A percentile compares a stretch with the other conserved stretches of the same genome.
Conservation (phyloP, 2,329 filamentous ascomycete species). For the Ilyonectria mors-panacis region DNA sequence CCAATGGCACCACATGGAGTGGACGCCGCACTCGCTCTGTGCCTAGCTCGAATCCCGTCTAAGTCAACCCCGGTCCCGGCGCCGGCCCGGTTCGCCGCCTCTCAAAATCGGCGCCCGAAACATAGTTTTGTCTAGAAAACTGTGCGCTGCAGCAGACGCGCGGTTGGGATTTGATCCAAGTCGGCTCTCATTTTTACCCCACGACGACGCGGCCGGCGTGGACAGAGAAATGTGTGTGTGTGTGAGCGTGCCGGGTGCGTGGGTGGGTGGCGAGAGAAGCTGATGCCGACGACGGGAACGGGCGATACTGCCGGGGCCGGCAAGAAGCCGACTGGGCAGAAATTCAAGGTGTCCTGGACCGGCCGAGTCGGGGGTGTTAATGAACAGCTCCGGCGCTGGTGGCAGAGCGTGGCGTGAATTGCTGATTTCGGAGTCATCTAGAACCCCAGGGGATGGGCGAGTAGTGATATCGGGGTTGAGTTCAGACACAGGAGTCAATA, state of each 20-base stretch:
- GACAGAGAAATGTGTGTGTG: background rate
- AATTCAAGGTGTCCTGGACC: conserved; percentile 1
- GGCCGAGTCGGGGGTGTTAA: conserved; percentile 10
- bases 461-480: background rate
- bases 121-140: background rate
- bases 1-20: conserved; percentile 3
- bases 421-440: background rate
- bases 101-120: background rate
- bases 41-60: background rate
- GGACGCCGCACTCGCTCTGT: conserved; percentile 1
- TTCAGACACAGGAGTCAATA: conserved; percentile 2
- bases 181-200: conserved; percentile 1
- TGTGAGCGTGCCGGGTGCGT: conserved; percentile 10
- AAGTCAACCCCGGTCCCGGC: conserved; percentile 26
- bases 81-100: conserved; percentile 18
- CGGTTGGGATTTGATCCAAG: background rate
- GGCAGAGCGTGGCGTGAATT: background rate
- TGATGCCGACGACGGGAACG: conserved; percentile 22
- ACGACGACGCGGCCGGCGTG: conserved; percentile 17
- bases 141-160: conserved; percentile 1
- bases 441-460: background rate
- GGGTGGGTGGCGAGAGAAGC: conserved; percentile 15
- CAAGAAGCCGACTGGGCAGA: conserved; percentile 35
- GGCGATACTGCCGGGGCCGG: conserved; percentile 35
- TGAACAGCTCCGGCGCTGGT: background rate